These are phyloP conservation scores for Monosporascus sp. DNA, from an alignment of 2,329 filamentous ascomycete species.

Conservation along the genomic window DNA sequence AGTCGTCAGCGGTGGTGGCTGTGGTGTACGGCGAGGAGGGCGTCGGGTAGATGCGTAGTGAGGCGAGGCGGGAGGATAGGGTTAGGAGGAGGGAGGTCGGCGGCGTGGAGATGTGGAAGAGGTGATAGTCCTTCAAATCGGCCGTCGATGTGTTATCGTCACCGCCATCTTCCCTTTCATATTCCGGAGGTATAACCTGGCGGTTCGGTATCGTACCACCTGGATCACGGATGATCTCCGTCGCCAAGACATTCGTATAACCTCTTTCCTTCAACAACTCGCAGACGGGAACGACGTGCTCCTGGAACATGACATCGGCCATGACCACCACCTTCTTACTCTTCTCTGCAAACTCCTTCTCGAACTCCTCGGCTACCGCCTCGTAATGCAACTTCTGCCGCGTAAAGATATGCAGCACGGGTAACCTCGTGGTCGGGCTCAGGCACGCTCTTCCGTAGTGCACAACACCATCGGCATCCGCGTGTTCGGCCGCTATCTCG, in stretches of 20 bases:
- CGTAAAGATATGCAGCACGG: constrained; percentile 89
- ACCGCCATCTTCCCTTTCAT: constrained; percentile 27
- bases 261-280: constrained; percentile 52
- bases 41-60: constrained; percentile 73
- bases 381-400: constrained; percentile 61
- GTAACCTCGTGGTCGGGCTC: constrained; percentile 80
- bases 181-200: constrained; percentile 40
- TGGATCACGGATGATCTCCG: constrained; percentile 71
- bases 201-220: constrained; percentile 80
- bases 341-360: constrained; percentile 60
- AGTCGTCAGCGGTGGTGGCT: constrained; percentile 38
- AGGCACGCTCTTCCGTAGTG: constrained; percentile 93
- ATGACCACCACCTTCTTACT: constrained; percentile 67
- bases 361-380: constrained; percentile 56
- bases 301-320: constrained; percentile 83
- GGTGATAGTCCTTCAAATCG: constrained; percentile 60
- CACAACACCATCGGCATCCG: constrained; percentile 82
- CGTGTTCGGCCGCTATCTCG: constrained; percentile 92
- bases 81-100: constrained; percentile 80
- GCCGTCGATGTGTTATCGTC: constrained; percentile 23
- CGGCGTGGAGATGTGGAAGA: constrained; percentile 83
- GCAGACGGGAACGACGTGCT: constrained; percentile 61
- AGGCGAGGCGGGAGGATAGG: constrained; percentile 73
- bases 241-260: constrained; percentile 66
- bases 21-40: constrained; percentile 38